Percentiles rank a stretch among this genome's conserved stretches.
Evolutionary conservation across 2,329 filamentous ascomycete species (phyloP).

Genomic region (Aspergillus sp.): DNA sequence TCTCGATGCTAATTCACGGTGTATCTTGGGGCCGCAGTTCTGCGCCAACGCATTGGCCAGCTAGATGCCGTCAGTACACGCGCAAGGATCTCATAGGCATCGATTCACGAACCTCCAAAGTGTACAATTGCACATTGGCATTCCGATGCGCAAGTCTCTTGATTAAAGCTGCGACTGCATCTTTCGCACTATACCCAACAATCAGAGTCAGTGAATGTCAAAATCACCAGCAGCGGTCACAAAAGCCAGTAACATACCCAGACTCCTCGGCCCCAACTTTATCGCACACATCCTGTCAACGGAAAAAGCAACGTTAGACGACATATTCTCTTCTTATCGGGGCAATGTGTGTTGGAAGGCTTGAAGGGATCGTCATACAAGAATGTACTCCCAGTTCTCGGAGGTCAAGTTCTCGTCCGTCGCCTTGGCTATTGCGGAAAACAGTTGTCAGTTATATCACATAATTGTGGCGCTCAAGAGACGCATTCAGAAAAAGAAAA

Average conservation of each 20-base stretch:
- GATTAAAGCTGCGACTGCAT: conserved; percentile 86
- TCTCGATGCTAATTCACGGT: conserved; percentile 84
- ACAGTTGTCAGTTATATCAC: conserved; percentile 25
- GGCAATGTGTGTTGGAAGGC: not conserved
- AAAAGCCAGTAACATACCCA: conserved; percentile 33
- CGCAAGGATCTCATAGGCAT: not conserved
- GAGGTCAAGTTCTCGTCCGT: conserved; percentile 97
- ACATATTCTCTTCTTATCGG: conserved; percentile 1
- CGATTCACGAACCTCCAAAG: conserved; percentile 65
- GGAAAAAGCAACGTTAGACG: conserved; percentile 16
- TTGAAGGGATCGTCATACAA: conserved; percentile 43
- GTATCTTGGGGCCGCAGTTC: conserved; percentile 83
- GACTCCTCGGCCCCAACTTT: conserved; percentile 54
- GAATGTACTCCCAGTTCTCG: conserved; percentile 73
- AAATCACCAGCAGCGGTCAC: not conserved
- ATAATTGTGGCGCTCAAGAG: not conserved
- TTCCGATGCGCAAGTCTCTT: conserved; percentile 90
- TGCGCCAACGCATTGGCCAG: conserved; percentile 88
- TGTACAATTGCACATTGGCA: conserved; percentile 94
- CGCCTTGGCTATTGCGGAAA: conserved; percentile 62
- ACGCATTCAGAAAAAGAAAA: conserved; percentile 6
- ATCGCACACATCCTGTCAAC: conserved; percentile 58
- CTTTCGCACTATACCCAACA: conserved; percentile 59
- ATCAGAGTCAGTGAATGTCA: conserved; percentile 14
- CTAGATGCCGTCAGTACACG: conserved; percentile 43